These are phyloP conservation scores for Penicillium malachiteum DNA, from an alignment of 495 filamentous ascomycete genomes.

Conservation along the genomic window DNA sequence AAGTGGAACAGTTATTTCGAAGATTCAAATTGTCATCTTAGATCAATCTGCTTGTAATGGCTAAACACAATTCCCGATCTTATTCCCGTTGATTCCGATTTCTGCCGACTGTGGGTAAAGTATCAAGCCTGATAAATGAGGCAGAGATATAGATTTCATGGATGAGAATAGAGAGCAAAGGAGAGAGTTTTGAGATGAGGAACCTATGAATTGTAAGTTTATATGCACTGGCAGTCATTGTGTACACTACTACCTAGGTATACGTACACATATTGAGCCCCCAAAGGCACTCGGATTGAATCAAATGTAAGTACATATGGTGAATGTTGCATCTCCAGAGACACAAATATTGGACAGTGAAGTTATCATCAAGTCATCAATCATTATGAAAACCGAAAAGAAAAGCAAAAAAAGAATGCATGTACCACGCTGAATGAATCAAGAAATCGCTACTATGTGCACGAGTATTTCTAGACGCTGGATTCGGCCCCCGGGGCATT, in stretches of 20 bases:
- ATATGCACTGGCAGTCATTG: not conserved
- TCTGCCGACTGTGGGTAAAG: not conserved
- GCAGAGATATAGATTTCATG: not conserved
- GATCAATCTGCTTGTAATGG: not conserved
- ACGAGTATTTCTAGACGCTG: not conserved
- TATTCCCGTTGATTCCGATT: not conserved
- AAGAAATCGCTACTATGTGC: not conserved
- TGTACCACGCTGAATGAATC: not conserved
- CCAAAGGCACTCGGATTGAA: not conserved
- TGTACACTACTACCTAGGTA: not conserved
- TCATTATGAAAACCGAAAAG: constrained; percentile 2
- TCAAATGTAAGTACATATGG: constrained; percentile 10
- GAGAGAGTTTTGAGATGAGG: not conserved
- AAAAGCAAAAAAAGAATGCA: constrained; percentile 9
- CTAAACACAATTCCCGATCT: constrained; percentile 2
- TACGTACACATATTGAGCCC: no score
- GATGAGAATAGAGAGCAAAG: not conserved
- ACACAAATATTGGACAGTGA: not conserved
- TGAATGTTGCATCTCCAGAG: not conserved
- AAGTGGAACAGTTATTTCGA: not conserved
- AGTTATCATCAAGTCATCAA: constrained; percentile 1
- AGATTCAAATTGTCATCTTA: not conserved
- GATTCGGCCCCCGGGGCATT: not conserved
- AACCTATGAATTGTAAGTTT: not conserved
- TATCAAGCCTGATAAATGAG: not conserved